Base-by-base conservation (phyloP, 2,329 filamentous ascomycete genomes). In the Fusarium mundagurra region DNA sequence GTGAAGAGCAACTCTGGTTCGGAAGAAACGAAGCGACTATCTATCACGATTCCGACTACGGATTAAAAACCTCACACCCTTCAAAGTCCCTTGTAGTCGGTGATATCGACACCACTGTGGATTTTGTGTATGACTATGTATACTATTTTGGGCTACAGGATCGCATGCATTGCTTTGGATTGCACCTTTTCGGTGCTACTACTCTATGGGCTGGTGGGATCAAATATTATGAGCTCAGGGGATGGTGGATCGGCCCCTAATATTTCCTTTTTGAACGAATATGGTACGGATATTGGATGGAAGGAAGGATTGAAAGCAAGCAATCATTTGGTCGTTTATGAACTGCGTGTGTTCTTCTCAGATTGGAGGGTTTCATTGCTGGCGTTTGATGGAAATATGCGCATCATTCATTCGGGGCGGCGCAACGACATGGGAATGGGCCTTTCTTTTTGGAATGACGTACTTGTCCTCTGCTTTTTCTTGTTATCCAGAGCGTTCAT, bases 1-100 rank as follows among this genome's bases (percentile, higher is more conserved):
- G 71, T 75, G 24, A 80, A 78, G 59, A 78, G 76, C 55, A 60
- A 57, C 33, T 58, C 71, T 44, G 74, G 70, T 22, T 70, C 77
- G 45, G 76, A 80, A 48, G 67, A 76, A 50, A 75, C 76, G 2
- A 78, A 78, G 41, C 75, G 79, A 57, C 59, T 80, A 34, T 82
- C 80, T 29, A 79, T 80, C 36, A 79, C 78, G 22, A 79, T 79
- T 34, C 78, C 78, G 51, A 59, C 68, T 8, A 69, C 62, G 44
- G 76, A 77, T 47, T 68, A 65, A 61, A 33, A 53, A 45, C 24
- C 18, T 43, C 71, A 59, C 33, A 67, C 45, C 41, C 29, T 59
- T 63, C 34, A 60, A 69, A 61, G 24, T 33, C 36, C 39, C 29
- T 18, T 53, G 20, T 39, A 33, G 27, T 64, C 48, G 34, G 45